Evolutionary conservation across 73 alveolate genomes (phyloP), one percentile per base, ranked within the genome.

Genomic region (Paramecium pentaurelia): DNA sequence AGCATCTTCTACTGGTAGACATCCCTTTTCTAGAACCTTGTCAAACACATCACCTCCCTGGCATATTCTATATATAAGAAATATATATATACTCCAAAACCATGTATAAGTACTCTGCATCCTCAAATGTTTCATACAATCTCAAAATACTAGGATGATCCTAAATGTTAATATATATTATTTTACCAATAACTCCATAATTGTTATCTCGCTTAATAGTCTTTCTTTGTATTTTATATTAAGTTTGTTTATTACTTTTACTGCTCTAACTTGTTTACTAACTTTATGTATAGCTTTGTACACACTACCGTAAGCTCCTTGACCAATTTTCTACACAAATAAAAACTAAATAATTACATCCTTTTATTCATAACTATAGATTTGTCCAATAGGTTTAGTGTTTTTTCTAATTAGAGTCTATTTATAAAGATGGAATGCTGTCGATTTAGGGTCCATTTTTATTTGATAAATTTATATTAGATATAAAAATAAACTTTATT

Each of bases 91-190:
- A 75, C 88, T 75, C 88, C 11, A 75, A 75, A 27, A 75, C 60
- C 88, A 75, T 75, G 68, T 75, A 75, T 20, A 75, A 18, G 37
- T 75, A 32, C 2, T 75, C 88, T 32, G 22, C 60, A 75, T 75
- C 88, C 27, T 75, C 88, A 22, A 75, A 75, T 34, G 88, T 75
- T 75, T 75, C 88, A 40, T 32, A 75, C 42, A 75, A 75, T 75
- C 88, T 75, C 88, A 75, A 75, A 8, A 75, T 40, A 14, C 49
- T 75, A 45, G 88, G 88, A 36, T 75, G 88, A 75, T 75, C 88
- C 93, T 45, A 20, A 32, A 37, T n/a, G 18, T 37, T 75, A 18
- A 42, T 30, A 10, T 30, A 10, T 40, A 36, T 25, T 22, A 68
- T 25, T 25, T n/a, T 68, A 68, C 84, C 70, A 75, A 32, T 32